phyloP scores from a whole-genome alignment of 1,284 basidiomycete genomes.

The Xanthoconium separans region DNA sequence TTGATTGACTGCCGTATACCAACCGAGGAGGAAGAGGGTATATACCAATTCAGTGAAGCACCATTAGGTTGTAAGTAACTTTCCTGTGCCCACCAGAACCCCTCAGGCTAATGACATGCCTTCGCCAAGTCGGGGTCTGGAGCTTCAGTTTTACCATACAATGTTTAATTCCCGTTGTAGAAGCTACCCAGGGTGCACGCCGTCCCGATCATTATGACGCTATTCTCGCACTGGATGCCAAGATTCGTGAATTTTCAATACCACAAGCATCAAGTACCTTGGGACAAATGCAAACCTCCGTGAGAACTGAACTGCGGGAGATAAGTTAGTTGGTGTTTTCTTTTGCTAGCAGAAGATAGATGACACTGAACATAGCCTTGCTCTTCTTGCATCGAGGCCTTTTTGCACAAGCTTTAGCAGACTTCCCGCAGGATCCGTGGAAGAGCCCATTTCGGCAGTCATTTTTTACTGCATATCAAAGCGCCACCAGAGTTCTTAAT shows the following conservation, averaged over 20 bases:
- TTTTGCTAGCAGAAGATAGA: background rate
- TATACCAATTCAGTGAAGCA: constrained; percentile 39
- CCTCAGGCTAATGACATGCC: background rate
- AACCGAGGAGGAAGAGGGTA: constrained; percentile 41
- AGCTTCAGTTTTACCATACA: constrained; percentile 40
- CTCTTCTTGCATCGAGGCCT: background rate
- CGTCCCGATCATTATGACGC: constrained; percentile 45
- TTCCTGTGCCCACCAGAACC: background rate
- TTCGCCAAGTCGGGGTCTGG: constrained; percentile 45
- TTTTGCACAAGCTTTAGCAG: background rate
- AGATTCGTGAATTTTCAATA: constrained; percentile 39
- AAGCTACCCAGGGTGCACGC: constrained; percentile 39
- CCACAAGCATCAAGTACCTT: constrained; percentile 26
- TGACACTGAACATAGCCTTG: background rate
- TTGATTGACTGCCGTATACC: constrained; percentile 46
- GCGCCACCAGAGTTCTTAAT: background rate
- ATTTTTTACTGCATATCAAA: background rate
- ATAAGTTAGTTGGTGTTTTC: background rate
- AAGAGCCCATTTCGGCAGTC: background rate
- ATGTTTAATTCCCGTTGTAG: constrained; percentile 42
- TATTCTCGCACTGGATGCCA: constrained; percentile 44
- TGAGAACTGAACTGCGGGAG: background rate
- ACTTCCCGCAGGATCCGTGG: background rate
- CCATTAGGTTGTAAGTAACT: constrained; percentile 44
- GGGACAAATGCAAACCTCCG: constrained; percentile 38